A percentile compares a stretch with the other conserved stretches of the same genome.
Evolutionary conservation across 306 rosid genomes (phyloP).

Genomic region (Datisca glomerata): DNA sequence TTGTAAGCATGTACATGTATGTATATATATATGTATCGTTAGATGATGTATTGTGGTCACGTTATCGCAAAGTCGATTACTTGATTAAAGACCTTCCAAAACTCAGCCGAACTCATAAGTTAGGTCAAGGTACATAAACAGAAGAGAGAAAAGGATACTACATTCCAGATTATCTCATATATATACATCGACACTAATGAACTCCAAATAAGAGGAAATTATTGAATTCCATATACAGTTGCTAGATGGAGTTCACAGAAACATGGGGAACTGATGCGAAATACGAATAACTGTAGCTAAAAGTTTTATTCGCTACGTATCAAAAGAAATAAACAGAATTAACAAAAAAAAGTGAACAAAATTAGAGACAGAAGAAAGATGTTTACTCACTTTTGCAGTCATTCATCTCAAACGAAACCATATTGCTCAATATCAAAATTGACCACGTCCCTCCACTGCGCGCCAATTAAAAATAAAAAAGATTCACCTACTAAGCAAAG

Average conservation of each 20-base stretch:
- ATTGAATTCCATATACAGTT: neutral
- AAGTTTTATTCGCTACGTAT: neutral
- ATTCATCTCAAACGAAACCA: conserved; percentile 97
- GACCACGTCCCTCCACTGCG: conserved; percentile 30
- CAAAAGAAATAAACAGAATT: neutral
- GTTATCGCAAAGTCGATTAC: too few species aligned
- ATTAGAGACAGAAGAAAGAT: neutral
- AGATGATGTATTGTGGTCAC: too few species aligned
- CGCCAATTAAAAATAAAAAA: neutral
- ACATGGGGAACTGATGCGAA: neutral
- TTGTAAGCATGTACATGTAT: too few species aligned
- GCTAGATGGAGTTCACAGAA: neutral
- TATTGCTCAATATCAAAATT: conserved; percentile 24
- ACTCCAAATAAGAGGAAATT: too few species aligned
- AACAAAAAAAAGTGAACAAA: neutral
- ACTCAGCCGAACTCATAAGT: too few species aligned
- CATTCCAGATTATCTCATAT: too few species aligned
- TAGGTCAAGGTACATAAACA: too few species aligned
- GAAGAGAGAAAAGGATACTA: too few species aligned
- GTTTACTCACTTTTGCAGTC: conserved; percentile 77
- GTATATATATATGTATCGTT: too few species aligned
- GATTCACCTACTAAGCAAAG: neutral
- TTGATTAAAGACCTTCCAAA: too few species aligned
- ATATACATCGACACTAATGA: too few species aligned
- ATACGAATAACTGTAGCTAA: neutral